Evolutionary conservation across 129 eudicot species (phyloP).

Genomic region (Escallonia rubra): DNA sequence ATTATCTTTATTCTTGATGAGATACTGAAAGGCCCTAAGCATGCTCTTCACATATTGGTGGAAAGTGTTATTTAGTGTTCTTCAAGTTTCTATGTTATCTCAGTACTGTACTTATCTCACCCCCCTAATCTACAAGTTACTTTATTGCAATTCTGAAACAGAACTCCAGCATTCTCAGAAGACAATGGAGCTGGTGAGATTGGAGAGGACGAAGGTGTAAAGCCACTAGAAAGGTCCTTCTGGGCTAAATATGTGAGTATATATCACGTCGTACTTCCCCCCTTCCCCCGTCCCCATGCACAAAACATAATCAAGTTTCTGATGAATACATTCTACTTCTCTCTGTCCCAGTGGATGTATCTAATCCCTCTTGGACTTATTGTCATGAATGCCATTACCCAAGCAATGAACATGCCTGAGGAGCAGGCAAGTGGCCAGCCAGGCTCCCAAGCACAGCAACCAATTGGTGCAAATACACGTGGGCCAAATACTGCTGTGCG

Average conservation of each 20-base stretch:
- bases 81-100: too few relatives aligned
- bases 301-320: background rate
- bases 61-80: background rate
- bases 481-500: conserved; percentile 62
- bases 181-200: conserved; percentile 46
- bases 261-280: background rate
- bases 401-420: conserved; percentile 92
- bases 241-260: conserved; percentile 97
- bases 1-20: background rate
- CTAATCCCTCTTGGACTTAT: conserved; percentile 88
- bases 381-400: conserved; percentile 90
- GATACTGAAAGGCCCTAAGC: background rate
- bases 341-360: conserved; percentile 83
- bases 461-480: conserved; percentile 42
- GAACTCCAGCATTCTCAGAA: conserved; percentile 90
- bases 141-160: conserved; percentile 20
- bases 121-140: background rate
- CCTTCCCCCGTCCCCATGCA: background rate
- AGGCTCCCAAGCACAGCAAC: conserved; percentile 58
- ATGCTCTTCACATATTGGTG: background rate
- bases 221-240: conserved; percentile 81
- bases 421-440: conserved; percentile 73
- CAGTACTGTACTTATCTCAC: too few relatives aligned
- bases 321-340: background rate
- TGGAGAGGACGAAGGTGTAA: conserved; percentile 62